Evolutionary conservation across 2,329 filamentous ascomycete genomes (phyloP), one percentile per base, ranked within the genome.

Genomic region (Grosmannia huntii): DNA sequence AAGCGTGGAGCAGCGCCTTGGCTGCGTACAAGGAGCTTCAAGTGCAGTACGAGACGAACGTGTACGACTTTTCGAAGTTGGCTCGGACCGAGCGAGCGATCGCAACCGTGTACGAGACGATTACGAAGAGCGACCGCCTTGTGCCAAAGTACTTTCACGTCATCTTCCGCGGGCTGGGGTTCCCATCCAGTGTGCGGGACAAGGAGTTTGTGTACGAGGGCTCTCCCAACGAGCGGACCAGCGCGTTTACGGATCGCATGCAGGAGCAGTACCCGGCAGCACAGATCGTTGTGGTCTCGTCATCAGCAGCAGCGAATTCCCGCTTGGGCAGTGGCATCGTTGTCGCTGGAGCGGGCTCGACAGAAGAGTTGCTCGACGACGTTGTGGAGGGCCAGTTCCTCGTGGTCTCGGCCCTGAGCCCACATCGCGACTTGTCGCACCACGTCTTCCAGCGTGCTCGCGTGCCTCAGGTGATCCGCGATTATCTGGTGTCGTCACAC

Each of bases 141-240:
- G 83, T 86, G 60, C 86, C 89, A 12, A 87, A 92, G 62, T 97
- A 95, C 72, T 97, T 95, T 80, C 87, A 89, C 63, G 91, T 97
- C 31, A 79, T 85, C 14, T 97, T 94, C 75, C 89, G 86, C 66
- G 92, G 92, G 5, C 82, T 96, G 57, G 91, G 92, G 1, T 97
- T 96, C 71, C 89, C 91, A 1, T 67, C 83, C 1, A 86, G 80
- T 54, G 70, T 97, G 25, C 82, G 90, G 56, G 90, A 96, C 70
- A 96, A 96, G 72, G 86, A 92, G 60, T 97, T 90, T 70, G 86
- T 97, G 58, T 95, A 95, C 65, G 90, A 97, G 71, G 90, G 89
- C 0, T 82, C 84, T 1, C 79, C 86, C 0, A 83, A 77, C 7
- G 92, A 97, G 70, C 82, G 87, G 25, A 83, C 89, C 48, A 82